A percentile compares a stretch with the other conserved stretches of the same genome.
Conservation (phyloP, 1,284 basidiomycete genomes). For the Apiotrichum siamense region DNA sequence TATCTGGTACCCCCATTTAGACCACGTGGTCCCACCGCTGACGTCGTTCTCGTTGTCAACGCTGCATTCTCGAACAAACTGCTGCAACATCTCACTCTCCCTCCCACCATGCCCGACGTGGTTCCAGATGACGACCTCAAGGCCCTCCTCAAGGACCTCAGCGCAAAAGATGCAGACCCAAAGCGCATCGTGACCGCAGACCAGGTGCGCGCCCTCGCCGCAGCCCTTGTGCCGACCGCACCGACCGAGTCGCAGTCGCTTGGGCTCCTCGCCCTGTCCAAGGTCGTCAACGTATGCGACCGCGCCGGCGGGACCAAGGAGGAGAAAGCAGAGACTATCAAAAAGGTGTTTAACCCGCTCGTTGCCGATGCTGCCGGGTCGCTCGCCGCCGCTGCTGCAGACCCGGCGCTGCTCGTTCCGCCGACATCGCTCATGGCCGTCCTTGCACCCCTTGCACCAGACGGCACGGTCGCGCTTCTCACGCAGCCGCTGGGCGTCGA, state of each 20-base stretch:
- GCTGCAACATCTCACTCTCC: neutral
- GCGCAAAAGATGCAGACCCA: neutral
- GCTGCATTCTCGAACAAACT: too few species aligned
- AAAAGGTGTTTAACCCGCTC: constrained; percentile 10
- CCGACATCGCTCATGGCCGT: constrained; percentile 22
- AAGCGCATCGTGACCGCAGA: neutral
- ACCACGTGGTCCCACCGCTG: neutral
- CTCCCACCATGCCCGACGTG: neutral
- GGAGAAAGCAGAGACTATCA: constrained; percentile 3
- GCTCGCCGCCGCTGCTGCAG: neutral
- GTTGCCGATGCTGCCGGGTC: constrained; percentile 7
- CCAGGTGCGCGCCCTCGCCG: neutral
- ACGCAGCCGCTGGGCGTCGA: constrained; percentile 16
- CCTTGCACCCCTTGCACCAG: constrained; percentile 28
- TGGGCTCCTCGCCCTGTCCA: constrained; percentile 8
- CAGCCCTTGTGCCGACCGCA: neutral
- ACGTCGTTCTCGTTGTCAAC: neutral
- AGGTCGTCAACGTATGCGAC: constrained; percentile 5
- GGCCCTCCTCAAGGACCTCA: constrained; percentile 7
- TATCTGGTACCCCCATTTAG: too few species aligned
- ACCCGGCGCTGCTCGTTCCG: constrained; percentile 10
- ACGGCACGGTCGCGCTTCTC: constrained; percentile 20
- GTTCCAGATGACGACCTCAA: constrained; percentile 5
- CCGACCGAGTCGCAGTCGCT: constrained; percentile 1
- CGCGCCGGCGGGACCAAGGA: neutral